A percentile compares a stretch with the other conserved stretches of the same genome.
phyloP scores from a whole-genome alignment of 148 eudicot species.

The Rhododendron williamsianum region DNA sequence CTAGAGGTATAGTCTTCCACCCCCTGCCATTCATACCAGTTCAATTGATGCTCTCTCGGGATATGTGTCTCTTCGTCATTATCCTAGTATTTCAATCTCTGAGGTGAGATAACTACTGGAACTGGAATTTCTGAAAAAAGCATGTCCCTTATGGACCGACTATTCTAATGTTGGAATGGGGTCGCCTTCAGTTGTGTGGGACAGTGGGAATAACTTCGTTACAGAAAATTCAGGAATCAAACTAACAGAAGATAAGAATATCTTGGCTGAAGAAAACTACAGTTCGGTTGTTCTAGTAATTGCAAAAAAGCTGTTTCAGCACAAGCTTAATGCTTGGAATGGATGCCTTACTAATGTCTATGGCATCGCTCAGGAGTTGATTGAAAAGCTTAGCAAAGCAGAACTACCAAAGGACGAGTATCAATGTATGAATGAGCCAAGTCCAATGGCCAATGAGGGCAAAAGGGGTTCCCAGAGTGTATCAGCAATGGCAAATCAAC shows the following conservation, averaged over 20 bases:
- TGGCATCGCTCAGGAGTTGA: slow-evolving; percentile 56
- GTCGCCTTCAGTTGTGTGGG: background rate
- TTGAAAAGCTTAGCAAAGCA: slow-evolving; percentile 71
- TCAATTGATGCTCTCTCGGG: background rate
- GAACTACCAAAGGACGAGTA: slow-evolving; percentile 70
- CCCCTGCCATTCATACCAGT: background rate
- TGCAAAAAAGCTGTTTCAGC: background rate
- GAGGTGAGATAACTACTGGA: background rate
- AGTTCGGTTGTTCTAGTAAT: background rate
- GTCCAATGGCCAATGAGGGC: slow-evolving; percentile 19
- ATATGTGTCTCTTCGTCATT: background rate
- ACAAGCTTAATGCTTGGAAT: background rate
- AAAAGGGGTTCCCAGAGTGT: slow-evolving; percentile 23
- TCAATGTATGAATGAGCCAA: slow-evolving; percentile 63
- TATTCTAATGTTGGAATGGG: background rate
- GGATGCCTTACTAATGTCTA: background rate
- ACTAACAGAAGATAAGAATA: background rate
- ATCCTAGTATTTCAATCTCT: background rate
- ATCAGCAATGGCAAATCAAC: slow-evolving; percentile 28
- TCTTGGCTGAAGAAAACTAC: background rate
- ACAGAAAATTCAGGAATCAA: background rate
- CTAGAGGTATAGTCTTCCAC: slow-evolving; percentile 52
- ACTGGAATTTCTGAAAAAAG: background rate
- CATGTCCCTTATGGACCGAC: background rate
- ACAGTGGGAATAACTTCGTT: background rate